phyloP scores from a whole-genome alignment of 805 yeast species.

The Saturnispora silvae region DNA sequence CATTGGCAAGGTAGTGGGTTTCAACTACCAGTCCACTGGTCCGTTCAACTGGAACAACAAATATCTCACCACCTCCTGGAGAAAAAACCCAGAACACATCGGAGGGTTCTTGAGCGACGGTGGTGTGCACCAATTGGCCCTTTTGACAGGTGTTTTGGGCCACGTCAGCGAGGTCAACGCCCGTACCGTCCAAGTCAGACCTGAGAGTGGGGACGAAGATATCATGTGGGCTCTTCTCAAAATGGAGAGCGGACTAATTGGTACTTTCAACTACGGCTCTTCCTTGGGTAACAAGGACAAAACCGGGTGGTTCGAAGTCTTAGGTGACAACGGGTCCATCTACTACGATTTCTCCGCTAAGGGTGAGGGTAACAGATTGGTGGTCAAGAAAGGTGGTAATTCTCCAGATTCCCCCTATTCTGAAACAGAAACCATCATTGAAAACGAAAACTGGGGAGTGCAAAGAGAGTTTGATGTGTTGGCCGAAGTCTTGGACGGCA shows the following conservation, averaged over 20 bases:
- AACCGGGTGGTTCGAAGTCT: slow-evolving; percentile 53
- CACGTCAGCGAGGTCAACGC: slow-evolving; percentile 62
- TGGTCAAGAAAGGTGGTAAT: slow-evolving; percentile 40
- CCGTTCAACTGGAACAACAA: slow-evolving; percentile 52
- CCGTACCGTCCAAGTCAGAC: slow-evolving; percentile 64
- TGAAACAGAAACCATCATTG: slow-evolving; percentile 27
- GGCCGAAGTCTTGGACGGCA: slow-evolving; percentile 26
- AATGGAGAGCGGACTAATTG: slow-evolving; percentile 52
- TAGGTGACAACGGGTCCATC: slow-evolving; percentile 73
- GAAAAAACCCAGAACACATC: slow-evolving; percentile 80
- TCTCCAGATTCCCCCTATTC: slow-evolving; percentile 38
- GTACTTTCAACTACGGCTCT: slow-evolving; percentile 81
- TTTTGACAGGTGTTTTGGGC: slow-evolving; percentile 76
- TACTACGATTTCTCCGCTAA: slow-evolving; percentile 54
- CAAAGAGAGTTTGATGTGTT: slow-evolving; percentile 38
- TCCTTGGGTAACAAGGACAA: slow-evolving; percentile 77
- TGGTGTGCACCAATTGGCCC: slow-evolving; percentile 91
- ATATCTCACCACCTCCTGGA: slow-evolving; percentile 70
- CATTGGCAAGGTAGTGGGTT: slow-evolving; percentile 65
- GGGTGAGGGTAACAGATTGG: slow-evolving; percentile 30
- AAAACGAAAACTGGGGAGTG: slow-evolving; percentile 33
- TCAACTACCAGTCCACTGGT: slow-evolving; percentile 67
- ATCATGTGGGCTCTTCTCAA: slow-evolving; percentile 60
- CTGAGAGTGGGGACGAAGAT: slow-evolving; percentile 75
- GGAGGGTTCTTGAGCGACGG: slow-evolving; percentile 93